Evolutionary conservation across 352 stramenopile species (phyloP).

Genomic region (Globisporangium orthogonon): DNA sequence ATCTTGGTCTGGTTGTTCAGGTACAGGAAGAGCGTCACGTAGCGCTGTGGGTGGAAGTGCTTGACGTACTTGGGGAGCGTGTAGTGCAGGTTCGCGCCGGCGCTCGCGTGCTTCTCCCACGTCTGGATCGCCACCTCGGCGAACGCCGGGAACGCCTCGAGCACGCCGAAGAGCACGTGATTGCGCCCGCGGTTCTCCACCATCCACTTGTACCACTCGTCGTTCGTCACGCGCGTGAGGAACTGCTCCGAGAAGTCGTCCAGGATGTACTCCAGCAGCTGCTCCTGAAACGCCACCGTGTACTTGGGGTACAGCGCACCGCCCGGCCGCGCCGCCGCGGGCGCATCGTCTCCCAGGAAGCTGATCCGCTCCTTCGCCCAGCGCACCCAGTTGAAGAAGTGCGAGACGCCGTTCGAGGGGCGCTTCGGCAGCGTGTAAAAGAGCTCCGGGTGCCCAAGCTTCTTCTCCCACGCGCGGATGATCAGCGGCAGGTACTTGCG

Average conservation of each 20-base stretch:
- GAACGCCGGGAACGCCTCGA: constrained; percentile 53
- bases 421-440: constrained; percentile 69
- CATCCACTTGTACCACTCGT: constrained; percentile 75
- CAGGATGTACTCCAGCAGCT: constrained; percentile 49
- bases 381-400: constrained; percentile 73
- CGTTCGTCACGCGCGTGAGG: constrained; percentile 49
- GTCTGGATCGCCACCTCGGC: constrained; percentile 56
- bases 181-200: constrained; percentile 48
- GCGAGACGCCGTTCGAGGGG: constrained; percentile 46
- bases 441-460: constrained; percentile 39
- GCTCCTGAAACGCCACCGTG: constrained; percentile 56
- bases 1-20: constrained; percentile 93
- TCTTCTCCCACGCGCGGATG: constrained; percentile 58
- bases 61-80: constrained; percentile 54
- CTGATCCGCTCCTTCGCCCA: constrained; percentile 78
- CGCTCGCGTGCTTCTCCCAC: constrained; percentile 52
- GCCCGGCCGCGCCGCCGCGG: constrained; percentile 31
- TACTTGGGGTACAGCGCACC: constrained; percentile 61
- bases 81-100: constrained; percentile 32
- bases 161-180: constrained; percentile 57
- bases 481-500: constrained; percentile 53
- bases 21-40: constrained; percentile 96
- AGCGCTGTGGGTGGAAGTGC: constrained; percentile 90
- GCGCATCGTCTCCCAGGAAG: constrained; percentile 46
- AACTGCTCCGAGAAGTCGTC: constrained; percentile 57